phyloP scores from a whole-genome alignment of 139 green algal genomes.

The Pleodorina starrii region DNA sequence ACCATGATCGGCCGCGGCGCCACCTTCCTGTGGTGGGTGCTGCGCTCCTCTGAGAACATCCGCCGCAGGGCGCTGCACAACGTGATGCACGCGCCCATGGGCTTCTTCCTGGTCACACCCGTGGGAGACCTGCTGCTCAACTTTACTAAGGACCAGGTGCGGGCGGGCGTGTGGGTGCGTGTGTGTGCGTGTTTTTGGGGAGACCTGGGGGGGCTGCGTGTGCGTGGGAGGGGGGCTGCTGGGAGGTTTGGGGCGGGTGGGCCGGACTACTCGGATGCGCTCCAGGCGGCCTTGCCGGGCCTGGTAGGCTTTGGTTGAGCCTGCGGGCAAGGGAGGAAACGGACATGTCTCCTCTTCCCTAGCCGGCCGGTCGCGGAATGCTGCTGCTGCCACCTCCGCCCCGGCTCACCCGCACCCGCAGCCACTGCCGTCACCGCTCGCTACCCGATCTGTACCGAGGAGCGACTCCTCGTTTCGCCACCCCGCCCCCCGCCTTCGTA shows the following conservation, averaged over 20 bases:
- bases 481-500: background rate
- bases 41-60: constrained; percentile 55
- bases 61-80: constrained; percentile 40
- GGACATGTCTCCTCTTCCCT: too few relatives aligned
- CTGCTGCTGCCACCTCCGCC: too few relatives aligned
- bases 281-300: too few relatives aligned
- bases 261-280: too few relatives aligned
- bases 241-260: background rate
- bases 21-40: constrained; percentile 63
- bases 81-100: constrained; percentile 68
- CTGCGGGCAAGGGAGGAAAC: background rate
- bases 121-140: constrained; percentile 75
- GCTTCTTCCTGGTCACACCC: constrained; percentile 78
- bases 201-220: too few relatives aligned
- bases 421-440: background rate
- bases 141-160: constrained; percentile 71
- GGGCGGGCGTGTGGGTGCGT: too few relatives aligned
- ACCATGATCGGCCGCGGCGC: constrained; percentile 70
- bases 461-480: background rate
- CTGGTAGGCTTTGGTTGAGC: too few relatives aligned
- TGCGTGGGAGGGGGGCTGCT: background rate
- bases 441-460: too few relatives aligned
- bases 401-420: too few relatives aligned
- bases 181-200: background rate
- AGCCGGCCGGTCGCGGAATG: too few relatives aligned